Base-by-base conservation (phyloP, 805 yeast genomes). In the Wickerhamomyces canadensis region DNA sequence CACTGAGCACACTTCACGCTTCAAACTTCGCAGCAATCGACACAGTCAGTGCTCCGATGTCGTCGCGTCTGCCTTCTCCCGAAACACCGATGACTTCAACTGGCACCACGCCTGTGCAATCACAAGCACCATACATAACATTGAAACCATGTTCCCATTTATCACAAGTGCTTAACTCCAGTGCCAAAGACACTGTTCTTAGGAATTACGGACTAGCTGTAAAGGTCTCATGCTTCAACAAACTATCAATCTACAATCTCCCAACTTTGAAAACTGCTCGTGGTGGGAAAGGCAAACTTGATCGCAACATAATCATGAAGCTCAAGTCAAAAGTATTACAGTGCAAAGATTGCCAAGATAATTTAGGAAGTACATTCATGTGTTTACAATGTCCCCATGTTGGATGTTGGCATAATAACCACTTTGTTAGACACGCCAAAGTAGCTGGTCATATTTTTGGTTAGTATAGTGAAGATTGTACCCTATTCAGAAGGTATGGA, bases 361-460 rank as follows among this genome's bases (percentile, higher is more conserved):
- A 53, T 31, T 56, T 68, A 4, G 57, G 52, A 5, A 51, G 41
- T n/a, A 52, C 61, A 18, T 79, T 70, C 49, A 73, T 83, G 68
- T 84, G 95, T 56, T 57, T 84, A 27, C 89, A 83, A 52, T 84
- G 94, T 54, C 82, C 88, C 1, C 78, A 76, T 52, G 76, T 80
- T 37, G 91, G 91, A 2, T 84, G 94, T 54, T 69, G 74, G 64
- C 64, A 67, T 33, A 56, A 62, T 27, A 51, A 61, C 5, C 80
- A 75, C 52, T 72, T 74, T 30, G 51, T 59, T 19, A 44, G 43
- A 7, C 83, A 77, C 55, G 70, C 76, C 14, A 64, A 65, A 44
- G 46, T 52, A 13, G 54, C 60, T 3, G 73, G 74, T 17, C 86
- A 79, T 58, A 55, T 67, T 3, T 70, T 78, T 55, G 86, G 81